Evolutionary conservation across 345 rosid species (phyloP), one percentile per base, ranked within the genome.

Genomic region (Toxicodendron radicans): DNA sequence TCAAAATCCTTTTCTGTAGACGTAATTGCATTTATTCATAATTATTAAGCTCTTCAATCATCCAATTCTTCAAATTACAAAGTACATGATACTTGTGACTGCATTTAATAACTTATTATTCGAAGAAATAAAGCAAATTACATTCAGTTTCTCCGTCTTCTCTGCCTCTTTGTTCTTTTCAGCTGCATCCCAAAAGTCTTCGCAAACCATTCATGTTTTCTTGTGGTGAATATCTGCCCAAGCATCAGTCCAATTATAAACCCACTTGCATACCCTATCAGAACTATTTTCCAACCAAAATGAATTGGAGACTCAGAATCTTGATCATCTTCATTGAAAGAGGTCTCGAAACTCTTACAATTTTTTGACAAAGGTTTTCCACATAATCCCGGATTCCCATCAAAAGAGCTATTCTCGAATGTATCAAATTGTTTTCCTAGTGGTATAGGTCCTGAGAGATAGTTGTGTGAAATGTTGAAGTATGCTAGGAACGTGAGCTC

Each of bases 191-290:
- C 61, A 58, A 70, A 66, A 23, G 56, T 66, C 53, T 38, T 64
- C 10, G 8, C 21, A 68, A 76, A 30, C 78, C 78, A 58, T 16
- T 64, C 73, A 68, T 20, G 21, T 5, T 61, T 76, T 56, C 63
- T 67, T 8, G 33, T 1, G 27, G 0, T 10, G 21, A 59, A 48
- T 3, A 20, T 59, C 61, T 54, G 17, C 21, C 78, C 79, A 48
- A 71, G 48, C 41, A 72, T 33, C 30, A 67, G 10, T 41, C 78
- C 76, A 33, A 65, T 4, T 13, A 77, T 45, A 2, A 76, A 4
- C 16, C 83, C 80, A 10, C 33, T 53, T 33, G 51, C 80, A 32
- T 68, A 76, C 45, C 80, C 80, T 9, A 66, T 38, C 43, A 58
- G 1, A 10, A 75, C 54, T 12, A 61, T 16, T 61, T n/a, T 62